These are phyloP conservation scores for Sparassis latifolia DNA, from an alignment of 1,284 basidiomycete genomes.

Conservation along the genomic window DNA sequence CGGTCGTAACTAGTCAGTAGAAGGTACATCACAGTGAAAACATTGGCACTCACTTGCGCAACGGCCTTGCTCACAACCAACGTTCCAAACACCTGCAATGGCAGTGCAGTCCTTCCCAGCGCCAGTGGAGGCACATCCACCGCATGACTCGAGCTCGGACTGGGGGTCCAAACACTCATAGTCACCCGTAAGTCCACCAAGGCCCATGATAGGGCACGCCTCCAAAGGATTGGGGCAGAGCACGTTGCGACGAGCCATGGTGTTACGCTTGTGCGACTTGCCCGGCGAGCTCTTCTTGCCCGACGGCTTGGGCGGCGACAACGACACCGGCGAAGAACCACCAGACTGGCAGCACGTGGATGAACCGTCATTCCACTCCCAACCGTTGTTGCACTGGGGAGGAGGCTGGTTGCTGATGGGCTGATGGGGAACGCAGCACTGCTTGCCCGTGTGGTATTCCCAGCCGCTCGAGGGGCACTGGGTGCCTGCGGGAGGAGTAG, in stretches of 20 bases:
- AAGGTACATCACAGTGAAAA: background rate
- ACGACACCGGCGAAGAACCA: slow-evolving; percentile 27
- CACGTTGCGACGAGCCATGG: slow-evolving; percentile 31
- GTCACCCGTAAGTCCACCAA: slow-evolving; percentile 31
- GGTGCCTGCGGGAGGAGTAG: slow-evolving; percentile 36
- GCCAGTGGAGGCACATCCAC: slow-evolving; percentile 62
- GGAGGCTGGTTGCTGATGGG: slow-evolving; percentile 29
- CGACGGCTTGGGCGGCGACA: slow-evolving; percentile 32
- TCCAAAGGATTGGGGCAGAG: slow-evolving; percentile 53
- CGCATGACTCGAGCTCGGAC: slow-evolving; percentile 59
- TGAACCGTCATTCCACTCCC: slow-evolving; percentile 36
- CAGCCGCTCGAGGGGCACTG: slow-evolving; percentile 30
- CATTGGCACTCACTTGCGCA: slow-evolving; percentile 45
- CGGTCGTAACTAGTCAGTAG: too few relatives aligned
- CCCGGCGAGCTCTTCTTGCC: slow-evolving; percentile 12
- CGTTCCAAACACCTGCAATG: slow-evolving; percentile 58
- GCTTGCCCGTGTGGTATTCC: slow-evolving; percentile 31
- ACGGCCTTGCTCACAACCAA: slow-evolving; percentile 55
- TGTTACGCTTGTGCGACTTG: slow-evolving; percentile 23
- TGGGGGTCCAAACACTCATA: slow-evolving; percentile 60
- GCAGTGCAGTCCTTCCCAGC: slow-evolving; percentile 66
- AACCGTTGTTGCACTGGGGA: slow-evolving; percentile 43
- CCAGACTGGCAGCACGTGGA: slow-evolving; percentile 39
- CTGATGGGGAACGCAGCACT: slow-evolving; percentile 42
- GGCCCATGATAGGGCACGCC: slow-evolving; percentile 53